These are phyloP conservation scores for Blastomyces emzantsi DNA, from an alignment of 2,329 filamentous ascomycete species.

Conservation along the genomic window DNA sequence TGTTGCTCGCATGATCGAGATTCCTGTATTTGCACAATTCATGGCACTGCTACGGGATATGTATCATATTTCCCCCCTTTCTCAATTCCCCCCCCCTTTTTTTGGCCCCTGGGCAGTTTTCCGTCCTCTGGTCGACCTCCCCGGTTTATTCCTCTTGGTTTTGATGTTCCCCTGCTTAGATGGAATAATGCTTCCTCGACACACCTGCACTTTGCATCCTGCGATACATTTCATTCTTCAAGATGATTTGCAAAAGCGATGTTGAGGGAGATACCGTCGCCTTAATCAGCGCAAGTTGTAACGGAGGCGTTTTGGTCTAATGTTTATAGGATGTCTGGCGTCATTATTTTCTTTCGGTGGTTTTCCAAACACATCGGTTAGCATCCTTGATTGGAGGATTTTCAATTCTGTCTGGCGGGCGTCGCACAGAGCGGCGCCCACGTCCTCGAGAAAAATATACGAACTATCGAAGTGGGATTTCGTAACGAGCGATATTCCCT, in stretches of 20 bases:
- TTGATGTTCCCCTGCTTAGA: background rate
- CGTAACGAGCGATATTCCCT: background rate
- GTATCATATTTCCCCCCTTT: slow-evolving; percentile 23
- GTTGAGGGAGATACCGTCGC: background rate
- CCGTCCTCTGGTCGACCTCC: background rate
- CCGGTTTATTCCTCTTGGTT: slow-evolving; percentile 1
- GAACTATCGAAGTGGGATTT: background rate
- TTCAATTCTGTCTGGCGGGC: background rate
- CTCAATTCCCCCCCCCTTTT: background rate
- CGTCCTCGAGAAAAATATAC: background rate
- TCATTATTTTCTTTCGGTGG: background rate
- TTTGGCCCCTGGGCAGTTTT: background rate
- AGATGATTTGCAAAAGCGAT: slow-evolving; percentile 1
- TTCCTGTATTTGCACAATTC: slow-evolving; percentile 15
- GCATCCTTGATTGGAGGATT: background rate
- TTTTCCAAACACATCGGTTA: background rate
- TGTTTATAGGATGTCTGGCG: slow-evolving; percentile 3
- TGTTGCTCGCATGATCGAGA: slow-evolving; percentile 2
- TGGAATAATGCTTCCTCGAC: background rate
- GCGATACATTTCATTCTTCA: slow-evolving; percentile 7
- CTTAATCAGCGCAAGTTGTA: slow-evolving; percentile 10
- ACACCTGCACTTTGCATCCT: background rate
- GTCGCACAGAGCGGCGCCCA: background rate
- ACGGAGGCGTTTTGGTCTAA: slow-evolving; percentile 13
- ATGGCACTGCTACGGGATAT: slow-evolving; percentile 19